Evolutionary conservation across 2,329 filamentous ascomycete genomes (phyloP), one percentile per base, ranked within the genome.

Genomic region (Coniochaeta sp.): DNA sequence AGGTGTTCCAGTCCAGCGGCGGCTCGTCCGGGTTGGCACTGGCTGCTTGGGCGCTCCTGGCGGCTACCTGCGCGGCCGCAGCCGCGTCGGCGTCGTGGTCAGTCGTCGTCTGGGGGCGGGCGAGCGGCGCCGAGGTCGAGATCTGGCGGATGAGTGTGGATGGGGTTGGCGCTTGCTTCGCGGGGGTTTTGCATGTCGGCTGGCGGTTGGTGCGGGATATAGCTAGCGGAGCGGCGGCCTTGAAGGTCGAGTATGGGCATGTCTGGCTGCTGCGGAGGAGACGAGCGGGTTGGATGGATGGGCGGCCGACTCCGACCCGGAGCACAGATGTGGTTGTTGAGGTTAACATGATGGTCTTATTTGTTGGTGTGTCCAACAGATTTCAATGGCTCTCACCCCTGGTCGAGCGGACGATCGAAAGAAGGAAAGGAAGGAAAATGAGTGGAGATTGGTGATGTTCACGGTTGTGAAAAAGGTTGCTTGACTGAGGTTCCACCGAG

Each of bases 1-100:
- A 98, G 58, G 86, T 87, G 78, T 97, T 89, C 93, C 93, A 98
- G 76, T 91, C 85, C 47, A 93, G 84, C n/a, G 74, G 70, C 38
- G 73, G 67, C 61, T 69, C 64, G 59, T 71, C 67, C 70, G 63
- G 19, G 74, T 61, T 12, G 73, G 64, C 16, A 65, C 60, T 30
- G 3, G 67, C 63, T 4, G 16, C 17, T 9, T n/a, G 38, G 22
- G 70, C 65, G 42, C 70, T 59, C 24, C 66, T 58, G 17, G 69
- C 63, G 17, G 71, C 65, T 4, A 66, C 62, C 19, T 61, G 44
- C 0, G 67, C 61, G 10, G 65, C 65, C 0, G 65, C 65, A 0
- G 63, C 64, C 22, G 65, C 64, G 32, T 66, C 64, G 34, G 56
- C 36, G 26, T 59, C 50, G 52, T 47, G 42, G 50, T 59, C 58